These are phyloP conservation scores for Mycena floridula DNA, from an alignment of 768 basidiomycete genomes.

Conservation along the genomic window DNA sequence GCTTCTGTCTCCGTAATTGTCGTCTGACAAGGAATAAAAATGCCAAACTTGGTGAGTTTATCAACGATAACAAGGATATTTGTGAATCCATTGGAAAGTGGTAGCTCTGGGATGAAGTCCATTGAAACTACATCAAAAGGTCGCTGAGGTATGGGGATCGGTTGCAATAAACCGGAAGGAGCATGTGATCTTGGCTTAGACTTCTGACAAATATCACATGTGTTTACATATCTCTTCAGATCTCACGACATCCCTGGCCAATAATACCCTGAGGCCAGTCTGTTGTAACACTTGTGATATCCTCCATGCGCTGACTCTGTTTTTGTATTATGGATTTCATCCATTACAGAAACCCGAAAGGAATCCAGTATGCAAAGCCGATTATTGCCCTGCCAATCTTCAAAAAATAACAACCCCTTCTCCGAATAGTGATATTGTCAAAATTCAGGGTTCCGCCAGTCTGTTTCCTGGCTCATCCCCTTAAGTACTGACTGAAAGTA, in stretches of 20 bases:
- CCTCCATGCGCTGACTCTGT: not conserved
- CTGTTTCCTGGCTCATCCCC: not conserved
- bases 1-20: conserved; percentile 2
- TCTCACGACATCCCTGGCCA: conserved; percentile 3
- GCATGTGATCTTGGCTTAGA: too few relatives aligned
- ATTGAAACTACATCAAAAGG: conserved; percentile 7
- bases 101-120: conserved; percentile 17
- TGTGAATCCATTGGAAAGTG: conserved; percentile 13
- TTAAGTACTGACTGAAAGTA: not conserved
- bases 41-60: conserved; percentile 25
- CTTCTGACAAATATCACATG: too few relatives aligned
- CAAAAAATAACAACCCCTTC: conserved; percentile 2
- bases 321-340: not conserved
- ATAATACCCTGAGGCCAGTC: not conserved
- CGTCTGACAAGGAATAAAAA: conserved; percentile 22
- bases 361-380: conserved; percentile 2
- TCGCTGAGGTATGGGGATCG: not conserved
- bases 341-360: not conserved
- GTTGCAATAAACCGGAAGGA: not conserved
- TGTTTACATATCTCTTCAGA: conserved; percentile 1
- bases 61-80: conserved; percentile 20
- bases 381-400: conserved; percentile 1
- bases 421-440: not conserved
- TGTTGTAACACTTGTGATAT: not conserved
- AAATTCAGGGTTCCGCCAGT: not conserved